A percentile compares a stretch with the other conserved stretches of the same genome.
phyloP scores from a whole-genome alignment of 2,329 filamentous ascomycete genomes.

The Neofusicoccum laricinum region DNA sequence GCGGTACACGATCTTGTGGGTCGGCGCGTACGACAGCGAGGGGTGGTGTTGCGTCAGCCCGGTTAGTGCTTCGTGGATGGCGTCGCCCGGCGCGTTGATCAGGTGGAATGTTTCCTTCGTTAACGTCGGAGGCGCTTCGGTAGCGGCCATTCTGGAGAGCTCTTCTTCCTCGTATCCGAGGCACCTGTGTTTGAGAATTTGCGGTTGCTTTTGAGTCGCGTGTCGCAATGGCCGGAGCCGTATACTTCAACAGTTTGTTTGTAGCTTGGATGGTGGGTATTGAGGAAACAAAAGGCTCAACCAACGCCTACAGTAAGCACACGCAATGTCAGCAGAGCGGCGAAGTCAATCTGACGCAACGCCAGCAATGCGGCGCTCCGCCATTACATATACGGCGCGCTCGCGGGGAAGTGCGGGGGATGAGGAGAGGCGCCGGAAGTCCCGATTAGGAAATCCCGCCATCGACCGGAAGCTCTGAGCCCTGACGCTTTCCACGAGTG shows the following conservation, averaged over 20 bases:
- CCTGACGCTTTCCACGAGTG: not conserved
- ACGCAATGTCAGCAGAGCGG: no score
- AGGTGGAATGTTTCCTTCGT: constrained; percentile 34
- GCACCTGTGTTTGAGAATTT: no score
- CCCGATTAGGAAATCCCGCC: not conserved
- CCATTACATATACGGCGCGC: not conserved
- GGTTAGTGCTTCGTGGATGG: constrained; percentile 34
- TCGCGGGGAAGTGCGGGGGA: constrained; percentile 8
- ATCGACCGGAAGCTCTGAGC: not conserved
- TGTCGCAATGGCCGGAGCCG: no score
- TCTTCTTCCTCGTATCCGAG: not conserved
- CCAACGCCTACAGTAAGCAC: no score
- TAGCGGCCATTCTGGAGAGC: not conserved
- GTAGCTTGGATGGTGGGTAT: no score
- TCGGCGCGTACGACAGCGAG: constrained; percentile 29
- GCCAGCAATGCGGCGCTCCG: not conserved
- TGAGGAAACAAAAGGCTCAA: no score
- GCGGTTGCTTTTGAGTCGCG: no score
- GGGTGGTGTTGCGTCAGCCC: constrained; percentile 35
- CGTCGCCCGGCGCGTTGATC: constrained; percentile 33
- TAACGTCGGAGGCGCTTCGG: not conserved
- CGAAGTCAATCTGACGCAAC: no score
- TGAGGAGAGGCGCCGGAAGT: not conserved
- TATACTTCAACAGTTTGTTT: no score
- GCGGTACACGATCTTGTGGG: constrained; percentile 37